Base-by-base conservation (phyloP, 2,329 filamentous ascomycete species). In the Fusarium nanum region DNA sequence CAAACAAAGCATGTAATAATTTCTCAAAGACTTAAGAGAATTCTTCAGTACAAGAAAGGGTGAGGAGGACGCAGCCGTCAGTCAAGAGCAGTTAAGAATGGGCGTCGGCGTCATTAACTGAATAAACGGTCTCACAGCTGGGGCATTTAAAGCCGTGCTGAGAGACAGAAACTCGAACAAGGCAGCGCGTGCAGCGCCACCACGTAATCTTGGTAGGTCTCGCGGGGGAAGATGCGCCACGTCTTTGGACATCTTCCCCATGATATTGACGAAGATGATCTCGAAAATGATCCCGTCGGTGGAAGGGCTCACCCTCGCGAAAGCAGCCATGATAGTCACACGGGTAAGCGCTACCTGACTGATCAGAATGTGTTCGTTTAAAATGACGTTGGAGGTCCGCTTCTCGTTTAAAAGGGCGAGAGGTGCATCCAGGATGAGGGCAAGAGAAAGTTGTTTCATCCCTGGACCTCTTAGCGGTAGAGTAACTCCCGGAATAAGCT, bases 201-300 rank as follows among this genome's bases (percentile, higher is more conserved):
- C 85, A 18, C 0, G 16, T 34, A 34, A 5, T 3, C 32, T 3
- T 0, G 0, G 2, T 2, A 2, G 16, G 18, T 18, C 32, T 3
- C 16, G 5, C 10, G 16, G 2, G 5, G 32, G 32, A 18, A 34
- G 32, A 6, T 34, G 32, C 32, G 4, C 1, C 16, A 10, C 84
- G 82, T 77, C 84, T 84, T 69, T 81, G 78, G 30, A 87, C 81
- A 66, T 88, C 85, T 72, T 89, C 87, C 56, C 80, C 80, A 79
- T 89, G 87, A 66, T 80, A 86, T 48, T 85, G 82, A 27, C 87
- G 83, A 37, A 87, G 81, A 74, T 89, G 87, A 61, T 87, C 86
- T 37, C 86, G 81, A 73, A 83, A 86, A 76, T 89, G 87, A 67
- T 89, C 87, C 27, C 83, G 82, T 32, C 87, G 83, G 69, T 81